phyloP scores from a whole-genome alignment of 805 yeast species.

The Tetrapisispora phaffii region DNA sequence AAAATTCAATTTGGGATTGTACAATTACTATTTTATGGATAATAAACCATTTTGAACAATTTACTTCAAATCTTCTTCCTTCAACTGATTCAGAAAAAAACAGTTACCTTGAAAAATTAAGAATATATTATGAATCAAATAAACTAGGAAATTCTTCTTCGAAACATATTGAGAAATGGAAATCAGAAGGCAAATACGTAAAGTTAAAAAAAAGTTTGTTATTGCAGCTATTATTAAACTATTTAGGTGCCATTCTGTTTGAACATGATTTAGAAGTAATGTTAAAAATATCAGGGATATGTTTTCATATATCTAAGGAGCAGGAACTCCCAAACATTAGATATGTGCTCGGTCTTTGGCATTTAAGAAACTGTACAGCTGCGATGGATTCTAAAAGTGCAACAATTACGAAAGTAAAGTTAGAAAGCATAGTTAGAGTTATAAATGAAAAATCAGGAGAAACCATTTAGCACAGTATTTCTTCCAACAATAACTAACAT shows the following conservation, averaged over 20 bases:
- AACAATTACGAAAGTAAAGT: slow-evolving; percentile 18
- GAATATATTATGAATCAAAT: slow-evolving; percentile 16
- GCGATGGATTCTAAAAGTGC: slow-evolving; percentile 26
- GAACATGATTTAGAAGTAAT: slow-evolving; percentile 23
- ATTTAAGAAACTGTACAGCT: slow-evolving; percentile 25
- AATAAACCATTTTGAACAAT: slow-evolving; percentile 25
- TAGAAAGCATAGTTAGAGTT: slow-evolving; percentile 15
- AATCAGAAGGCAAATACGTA: background rate
- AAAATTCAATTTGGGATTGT: slow-evolving; percentile 23
- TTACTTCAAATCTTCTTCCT: slow-evolving; percentile 22
- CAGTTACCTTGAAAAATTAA: slow-evolving; percentile 12
- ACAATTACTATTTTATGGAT: slow-evolving; percentile 23
- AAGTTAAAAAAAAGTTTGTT: slow-evolving; percentile 22
- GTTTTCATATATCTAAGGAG: slow-evolving; percentile 21
- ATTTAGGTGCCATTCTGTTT: slow-evolving; percentile 23
- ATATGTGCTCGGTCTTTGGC: slow-evolving; percentile 27
- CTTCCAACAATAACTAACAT: too few relatives aligned
- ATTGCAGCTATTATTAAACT: slow-evolving; percentile 21
- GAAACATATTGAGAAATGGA: background rate
- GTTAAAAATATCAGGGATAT: slow-evolving; percentile 18
- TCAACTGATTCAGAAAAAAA: slow-evolving; percentile 17
- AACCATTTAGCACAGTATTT: background rate
- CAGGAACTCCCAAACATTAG: slow-evolving; percentile 15
- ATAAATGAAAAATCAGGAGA: slow-evolving; percentile 2
- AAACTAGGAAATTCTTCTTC: slow-evolving; percentile 8